Evolutionary conservation across 352 stramenopile genomes (phyloP), one percentile per base, ranked within the genome.

Genomic region (Phytophthora pisi): DNA sequence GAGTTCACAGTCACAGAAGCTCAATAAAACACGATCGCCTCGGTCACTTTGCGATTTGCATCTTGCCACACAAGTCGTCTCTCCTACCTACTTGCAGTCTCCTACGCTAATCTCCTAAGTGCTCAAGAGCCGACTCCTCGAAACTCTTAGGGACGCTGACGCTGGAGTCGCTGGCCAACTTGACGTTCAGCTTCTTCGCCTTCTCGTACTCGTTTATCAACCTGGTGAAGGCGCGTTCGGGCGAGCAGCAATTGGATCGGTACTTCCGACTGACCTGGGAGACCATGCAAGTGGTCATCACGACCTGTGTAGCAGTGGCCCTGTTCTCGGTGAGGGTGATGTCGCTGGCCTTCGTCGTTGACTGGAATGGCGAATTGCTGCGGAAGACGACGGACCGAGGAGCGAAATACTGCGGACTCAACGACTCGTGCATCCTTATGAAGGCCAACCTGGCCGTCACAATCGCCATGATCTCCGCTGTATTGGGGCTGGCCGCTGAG

Each of bases 181-280:
- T 70, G 38, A 70, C 63, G 0, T 60, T 70, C 40, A 70, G 63
- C 50, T 70, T 70, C 38, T 70, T 64, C 18, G 43, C 58, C 26
- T 76, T 76, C 49, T 72, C 63, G 1, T 76, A 76, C 42, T 62
- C 57, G 24, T 72, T 66, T 30, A 49, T 72, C 20, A 75, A 75
- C 36, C 40, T 75, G 34, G 42, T 64, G 23, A 72, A 72, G 31
- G 62, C 57, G 6, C 57, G 68, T 4, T 72, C 68, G 4, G 63
- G 68, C 8, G 68, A 76, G 16, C 68, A 76, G 26, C 68, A 76
- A 20, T 43, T 76, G 3, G 68, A 76, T 55, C 68, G 68, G n/a
- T 70, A 76, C 24, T 76, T 76, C 31, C 63, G 68, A 18, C 43
- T 76, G 9, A 72, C 68, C 4, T 76, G 68, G 68, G 68, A 76